Evolutionary conservation across 2,329 filamentous ascomycete species (phyloP).

Genomic region (Zalaria obscura): DNA sequence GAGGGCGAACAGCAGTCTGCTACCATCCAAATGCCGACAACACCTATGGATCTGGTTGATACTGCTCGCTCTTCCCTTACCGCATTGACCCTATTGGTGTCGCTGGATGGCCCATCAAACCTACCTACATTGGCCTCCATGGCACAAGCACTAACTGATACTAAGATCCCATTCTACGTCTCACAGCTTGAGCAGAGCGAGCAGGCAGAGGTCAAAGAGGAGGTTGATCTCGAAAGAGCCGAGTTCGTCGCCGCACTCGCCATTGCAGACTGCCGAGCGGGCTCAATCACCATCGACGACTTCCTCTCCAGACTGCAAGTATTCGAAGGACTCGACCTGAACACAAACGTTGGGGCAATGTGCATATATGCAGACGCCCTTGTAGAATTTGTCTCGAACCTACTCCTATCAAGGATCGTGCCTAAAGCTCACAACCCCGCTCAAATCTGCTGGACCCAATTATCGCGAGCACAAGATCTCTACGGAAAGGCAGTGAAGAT

Average conservation of each 20-base stretch:
- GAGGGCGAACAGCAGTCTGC: conserved; percentile 45
- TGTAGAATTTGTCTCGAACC: conserved; percentile 29
- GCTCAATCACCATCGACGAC: conserved; percentile 34
- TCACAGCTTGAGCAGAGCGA: conserved; percentile 17
- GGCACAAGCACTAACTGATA: conserved; percentile 40
- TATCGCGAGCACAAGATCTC: conserved; percentile 35
- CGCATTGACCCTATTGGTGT: conserved; percentile 29
- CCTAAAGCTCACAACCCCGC: conserved; percentile 8
- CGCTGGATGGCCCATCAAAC: conserved; percentile 35
- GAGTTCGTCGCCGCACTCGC: conserved; percentile 42
- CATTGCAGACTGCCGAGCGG: conserved; percentile 41
- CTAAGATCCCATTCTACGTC: conserved; percentile 40
- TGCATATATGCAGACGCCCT: conserved; percentile 44
- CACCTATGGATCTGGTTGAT: conserved; percentile 50
- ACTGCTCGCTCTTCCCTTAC: conserved; percentile 49
- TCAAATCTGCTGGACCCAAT: conserved; percentile 34
- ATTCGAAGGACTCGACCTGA: conserved; percentile 18
- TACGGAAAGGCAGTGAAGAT: conserved; percentile 38
- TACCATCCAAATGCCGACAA: conserved; percentile 51
- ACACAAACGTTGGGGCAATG: conserved; percentile 32
- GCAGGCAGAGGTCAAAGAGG: conserved; percentile 9
- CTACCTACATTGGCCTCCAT: conserved; percentile 39
- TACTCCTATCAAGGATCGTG: not conserved
- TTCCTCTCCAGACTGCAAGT: conserved; percentile 32
- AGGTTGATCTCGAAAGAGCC: conserved; percentile 34